Percentiles rank a stretch among this genome's conserved stretches.
phyloP scores from a whole-genome alignment of 495 filamentous ascomycete species.

The Xanthoparmelia taractica region DNA sequence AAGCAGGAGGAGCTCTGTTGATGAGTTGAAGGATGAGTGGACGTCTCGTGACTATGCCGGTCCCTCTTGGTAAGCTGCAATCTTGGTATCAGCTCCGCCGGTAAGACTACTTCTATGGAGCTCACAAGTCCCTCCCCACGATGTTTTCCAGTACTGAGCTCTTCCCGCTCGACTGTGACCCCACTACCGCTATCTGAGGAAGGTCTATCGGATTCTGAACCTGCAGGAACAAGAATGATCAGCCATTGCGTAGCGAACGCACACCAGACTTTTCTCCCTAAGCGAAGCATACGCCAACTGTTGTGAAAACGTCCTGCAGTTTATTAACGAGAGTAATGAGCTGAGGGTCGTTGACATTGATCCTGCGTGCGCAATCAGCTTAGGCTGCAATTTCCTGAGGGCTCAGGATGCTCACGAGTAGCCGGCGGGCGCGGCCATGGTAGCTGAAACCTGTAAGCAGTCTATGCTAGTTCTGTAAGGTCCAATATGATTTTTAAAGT shows the following conservation, averaged over 20 bases:
- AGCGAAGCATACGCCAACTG: constrained; percentile 74
- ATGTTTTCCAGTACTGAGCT: constrained; percentile 99
- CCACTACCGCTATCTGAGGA: constrained; percentile 97
- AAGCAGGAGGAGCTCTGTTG: constrained; percentile 59
- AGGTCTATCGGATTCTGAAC: constrained; percentile 98
- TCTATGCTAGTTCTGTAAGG: neutral
- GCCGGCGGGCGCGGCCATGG: constrained; percentile 28
- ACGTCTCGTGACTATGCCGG: constrained; percentile 93
- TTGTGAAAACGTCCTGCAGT: constrained; percentile 98
- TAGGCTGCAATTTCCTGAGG: constrained; percentile 3
- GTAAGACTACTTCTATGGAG: constrained; percentile 18
- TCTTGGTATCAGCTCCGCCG: constrained; percentile 20
- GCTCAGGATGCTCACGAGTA: constrained; percentile 22
- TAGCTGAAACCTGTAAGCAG: constrained; percentile 8
- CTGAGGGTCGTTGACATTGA: constrained; percentile 72
- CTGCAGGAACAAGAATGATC: constrained; percentile 34
- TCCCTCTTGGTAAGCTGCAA: constrained; percentile 85
- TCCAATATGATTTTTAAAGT: too few relatives aligned
- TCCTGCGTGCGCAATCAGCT: constrained; percentile 39
- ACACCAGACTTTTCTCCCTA: neutral
- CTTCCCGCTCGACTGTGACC: constrained; percentile 98
- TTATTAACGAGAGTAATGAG: constrained; percentile 96
- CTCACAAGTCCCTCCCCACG: constrained; percentile 96
- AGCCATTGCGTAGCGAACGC: constrained; percentile 4
- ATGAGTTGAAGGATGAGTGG: constrained; percentile 97